Conservation (phyloP, 768 basidiomycete genomes). For the Boletus fagicola region DNA sequence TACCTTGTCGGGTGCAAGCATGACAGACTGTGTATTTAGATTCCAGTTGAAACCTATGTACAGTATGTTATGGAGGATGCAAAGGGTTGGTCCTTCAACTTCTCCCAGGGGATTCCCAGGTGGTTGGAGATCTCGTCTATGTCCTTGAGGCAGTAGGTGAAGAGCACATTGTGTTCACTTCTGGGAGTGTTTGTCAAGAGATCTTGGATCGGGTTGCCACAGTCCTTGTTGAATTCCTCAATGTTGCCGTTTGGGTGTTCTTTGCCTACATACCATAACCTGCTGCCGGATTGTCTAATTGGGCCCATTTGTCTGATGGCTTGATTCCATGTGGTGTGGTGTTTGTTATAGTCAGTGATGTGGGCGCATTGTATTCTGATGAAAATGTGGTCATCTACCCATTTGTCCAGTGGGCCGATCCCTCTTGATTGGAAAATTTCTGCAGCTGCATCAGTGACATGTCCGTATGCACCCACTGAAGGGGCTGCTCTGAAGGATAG, state of each 20-base stretch:
- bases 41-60: conserved; percentile 39
- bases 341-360: not conserved
- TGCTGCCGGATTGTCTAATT: not conserved
- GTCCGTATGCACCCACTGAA: accelerated
- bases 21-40: conserved; percentile 2
- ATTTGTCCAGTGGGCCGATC: not conserved
- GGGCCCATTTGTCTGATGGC: too few species aligned
- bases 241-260: accelerated
- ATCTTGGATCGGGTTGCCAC: not conserved
- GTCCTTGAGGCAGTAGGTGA: not conserved
- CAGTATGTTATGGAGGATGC: accelerated
- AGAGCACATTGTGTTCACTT: not conserved
- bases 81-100: conserved; percentile 12
- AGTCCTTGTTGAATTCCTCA: not conserved
- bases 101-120: conserved; percentile 11
- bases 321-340: too few species aligned
- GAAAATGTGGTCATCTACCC: not conserved
- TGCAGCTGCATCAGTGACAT: accelerated
- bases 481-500: not conserved
- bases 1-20: not conserved
- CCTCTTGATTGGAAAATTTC: not conserved
- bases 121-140: not conserved
- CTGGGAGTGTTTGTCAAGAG: too few species aligned
- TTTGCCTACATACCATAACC: not conserved
- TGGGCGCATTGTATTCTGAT: accelerated